Base-by-base conservation (phyloP, 768 basidiomycete species). In the Leccinum sublutescens region DNA sequence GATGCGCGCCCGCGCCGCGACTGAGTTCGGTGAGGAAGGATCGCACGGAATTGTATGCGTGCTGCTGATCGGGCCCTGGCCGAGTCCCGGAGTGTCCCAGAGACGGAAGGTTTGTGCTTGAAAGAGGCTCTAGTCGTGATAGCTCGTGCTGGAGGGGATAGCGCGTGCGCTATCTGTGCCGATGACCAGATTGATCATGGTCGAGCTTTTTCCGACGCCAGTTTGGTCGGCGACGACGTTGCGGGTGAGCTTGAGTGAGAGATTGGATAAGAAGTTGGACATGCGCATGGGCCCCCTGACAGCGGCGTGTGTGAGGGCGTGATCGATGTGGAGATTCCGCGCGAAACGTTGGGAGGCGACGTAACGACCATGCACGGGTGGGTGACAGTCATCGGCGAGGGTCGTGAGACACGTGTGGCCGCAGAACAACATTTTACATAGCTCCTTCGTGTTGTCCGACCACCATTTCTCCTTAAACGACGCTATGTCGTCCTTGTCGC, bases 171-270 rank as follows among this genome's bases (percentile, higher is more conserved):
- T 63, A 12, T 67, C 61, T 50, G 40, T 7, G 19, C 61, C 67
- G 9, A 58, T 33, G 11, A 68, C 57, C 2, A 68, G 47, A 38
- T 68, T 68, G 25, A 68, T 55, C 21, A 21, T 21, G 31, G 56
- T 36, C 2, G 67, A 70, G 45, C 68, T 67, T 58, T 68, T 68
- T 25, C 67, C 67, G 4, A 56, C 63, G 19, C 67, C 79, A 0
- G 72, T 73, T 59, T 77, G 75, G 4, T 78, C 79, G 15, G 79
- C 79, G 21, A 80, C 51, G 49, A 80, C 64, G 50, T 76, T 70
- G 50, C 62, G 60, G 29, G 61, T 65, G 43, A 67, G 59, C n/a
- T 69, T 68, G 53, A 57, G 27, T 33, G 50, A n/a, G 5, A 33
- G n/a, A 34, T 17, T 52, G 50, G 50, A 8, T 15, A 25, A 7